A percentile compares a stretch with the other conserved stretches of the same genome.
These are phyloP conservation scores for Dalechampia spathulata DNA, from an alignment of 441 rosid genomes.

Conservation along the genomic window DNA sequence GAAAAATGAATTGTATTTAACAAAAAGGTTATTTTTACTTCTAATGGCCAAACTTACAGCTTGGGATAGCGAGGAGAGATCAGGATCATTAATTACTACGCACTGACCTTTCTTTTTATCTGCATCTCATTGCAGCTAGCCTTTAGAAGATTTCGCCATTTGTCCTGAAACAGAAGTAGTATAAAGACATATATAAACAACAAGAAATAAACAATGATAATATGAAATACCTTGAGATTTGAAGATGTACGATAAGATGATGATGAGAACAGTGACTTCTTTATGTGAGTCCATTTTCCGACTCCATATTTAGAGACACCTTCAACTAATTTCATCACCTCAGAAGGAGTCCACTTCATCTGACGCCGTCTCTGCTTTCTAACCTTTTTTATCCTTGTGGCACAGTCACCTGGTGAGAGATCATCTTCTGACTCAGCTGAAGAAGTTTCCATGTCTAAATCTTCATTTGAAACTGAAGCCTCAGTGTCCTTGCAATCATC, in stretches of 20 bases:
- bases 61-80: neutral
- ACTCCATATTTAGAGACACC: conserved; percentile 8
- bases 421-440: conserved; percentile 1
- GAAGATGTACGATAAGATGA: conserved; percentile 6
- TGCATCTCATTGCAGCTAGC: neutral
- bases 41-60: neutral
- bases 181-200: neutral
- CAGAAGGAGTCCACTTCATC: conserved; percentile 6
- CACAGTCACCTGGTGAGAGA: neutral
- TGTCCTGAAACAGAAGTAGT: conserved; percentile 9
- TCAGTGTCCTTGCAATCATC: neutral
- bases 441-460: conserved; percentile 1
- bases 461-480: conserved; percentile 3
- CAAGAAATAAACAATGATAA: neutral
- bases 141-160: conserved; percentile 13
- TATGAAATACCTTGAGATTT: conserved; percentile 11
- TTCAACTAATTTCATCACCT: conserved; percentile 8
- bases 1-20: neutral
- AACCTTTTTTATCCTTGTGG: neutral
- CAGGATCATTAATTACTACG: no score
- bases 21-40: neutral
- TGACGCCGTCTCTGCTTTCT: neutral
- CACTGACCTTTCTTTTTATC: conserved; percentile 5
- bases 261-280: conserved; percentile 7
- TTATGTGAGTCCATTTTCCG: conserved; percentile 11